Conservation (phyloP, 2,329 filamentous ascomycete genomes). For the Coniochaeta ligniaria region DNA sequence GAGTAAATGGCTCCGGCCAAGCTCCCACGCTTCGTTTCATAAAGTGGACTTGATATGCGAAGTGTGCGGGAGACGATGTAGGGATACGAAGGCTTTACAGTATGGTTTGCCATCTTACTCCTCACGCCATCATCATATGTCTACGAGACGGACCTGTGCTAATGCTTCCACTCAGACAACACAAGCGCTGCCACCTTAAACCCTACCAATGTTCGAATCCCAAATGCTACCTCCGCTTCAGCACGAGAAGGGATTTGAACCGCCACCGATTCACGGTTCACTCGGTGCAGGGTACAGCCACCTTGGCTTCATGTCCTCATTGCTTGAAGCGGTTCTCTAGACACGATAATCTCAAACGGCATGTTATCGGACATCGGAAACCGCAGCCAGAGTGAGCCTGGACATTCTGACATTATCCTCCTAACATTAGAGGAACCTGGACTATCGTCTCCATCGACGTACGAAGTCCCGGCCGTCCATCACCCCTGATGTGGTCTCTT, state of each 20-base stretch:
- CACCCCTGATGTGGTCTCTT: conserved; percentile 5
- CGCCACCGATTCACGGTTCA: background rate
- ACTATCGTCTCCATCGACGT: background rate
- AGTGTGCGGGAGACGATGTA: background rate
- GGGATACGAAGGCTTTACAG: background rate
- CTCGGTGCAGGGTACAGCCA: background rate
- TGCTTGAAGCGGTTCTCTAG: background rate
- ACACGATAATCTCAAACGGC: background rate
- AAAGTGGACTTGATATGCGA: background rate
- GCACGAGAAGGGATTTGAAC: conserved; percentile 1
- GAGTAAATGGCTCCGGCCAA: background rate
- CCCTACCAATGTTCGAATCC: background rate
- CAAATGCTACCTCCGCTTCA: background rate
- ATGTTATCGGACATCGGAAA: background rate
- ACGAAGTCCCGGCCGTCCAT: background rate
- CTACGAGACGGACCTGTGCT: background rate
- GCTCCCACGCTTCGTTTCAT: background rate
- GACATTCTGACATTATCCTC: background rate
- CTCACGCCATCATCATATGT: background rate
- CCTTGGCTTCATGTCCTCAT: background rate
- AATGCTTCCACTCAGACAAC: background rate
- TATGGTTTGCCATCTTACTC: background rate
- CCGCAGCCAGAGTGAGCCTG: background rate
- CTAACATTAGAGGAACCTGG: background rate
- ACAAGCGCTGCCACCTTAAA: conserved; percentile 3